Evolutionary conservation across 768 basidiomycete species (phyloP).

Genomic region (Mrakia frigida): DNA sequence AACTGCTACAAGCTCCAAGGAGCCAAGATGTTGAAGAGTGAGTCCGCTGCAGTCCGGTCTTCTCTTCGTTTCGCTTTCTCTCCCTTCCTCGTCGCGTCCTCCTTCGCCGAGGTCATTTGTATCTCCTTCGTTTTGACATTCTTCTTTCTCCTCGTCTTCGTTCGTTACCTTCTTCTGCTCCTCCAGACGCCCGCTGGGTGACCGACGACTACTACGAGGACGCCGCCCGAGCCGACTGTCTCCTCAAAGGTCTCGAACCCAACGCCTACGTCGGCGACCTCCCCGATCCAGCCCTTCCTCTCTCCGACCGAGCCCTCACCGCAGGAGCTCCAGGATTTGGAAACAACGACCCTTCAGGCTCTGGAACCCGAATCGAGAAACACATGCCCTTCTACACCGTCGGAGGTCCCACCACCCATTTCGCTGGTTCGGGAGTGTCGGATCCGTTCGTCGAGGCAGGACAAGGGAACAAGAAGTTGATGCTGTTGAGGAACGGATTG

Average conservation of each 20-base stretch:
- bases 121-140: background rate
- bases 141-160: background rate
- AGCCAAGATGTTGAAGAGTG: constrained; percentile 79
- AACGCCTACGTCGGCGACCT: constrained; percentile 79
- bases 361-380: constrained; percentile 32
- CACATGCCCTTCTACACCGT: constrained; percentile 73
- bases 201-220: constrained; percentile 95
- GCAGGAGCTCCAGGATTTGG: background rate
- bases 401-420: constrained; percentile 88
- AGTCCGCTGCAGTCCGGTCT: constrained; percentile 37
- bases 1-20: constrained; percentile 94
- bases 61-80: background rate
- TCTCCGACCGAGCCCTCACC: constrained; percentile 23
- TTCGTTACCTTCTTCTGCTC: background rate
- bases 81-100: background rate
- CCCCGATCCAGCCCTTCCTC: constrained; percentile 53
- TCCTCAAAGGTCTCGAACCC: constrained; percentile 72
- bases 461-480: constrained; percentile 73
- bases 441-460: constrained; percentile 50
- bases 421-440: constrained; percentile 70
- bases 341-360: background rate
- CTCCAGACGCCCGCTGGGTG: constrained; percentile 80
- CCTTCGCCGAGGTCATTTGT: background rate
- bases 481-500: constrained; percentile 71
- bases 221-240: constrained; percentile 67